Evolutionary conservation across 306 rosid species (phyloP).

Genomic region (Parietaria judaica): DNA sequence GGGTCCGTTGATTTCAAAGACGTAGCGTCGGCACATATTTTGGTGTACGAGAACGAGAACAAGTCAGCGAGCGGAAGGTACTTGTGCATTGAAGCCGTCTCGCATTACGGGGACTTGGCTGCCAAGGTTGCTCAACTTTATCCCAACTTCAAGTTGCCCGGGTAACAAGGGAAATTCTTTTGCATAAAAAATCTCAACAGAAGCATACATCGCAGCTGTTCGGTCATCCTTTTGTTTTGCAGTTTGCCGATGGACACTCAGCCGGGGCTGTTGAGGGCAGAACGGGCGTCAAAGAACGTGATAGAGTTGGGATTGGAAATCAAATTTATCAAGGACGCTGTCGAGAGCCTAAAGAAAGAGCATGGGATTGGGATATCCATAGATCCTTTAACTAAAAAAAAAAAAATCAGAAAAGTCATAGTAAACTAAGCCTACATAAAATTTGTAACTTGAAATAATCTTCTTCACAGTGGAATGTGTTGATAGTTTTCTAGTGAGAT

Average conservation of each 20-base stretch:
- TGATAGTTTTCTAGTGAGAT: too few species aligned
- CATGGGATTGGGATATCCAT: slow-evolving; percentile 59
- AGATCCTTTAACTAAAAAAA: slow-evolving; percentile 41
- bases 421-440: too few species aligned
- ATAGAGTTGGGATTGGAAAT: slow-evolving; percentile 66
- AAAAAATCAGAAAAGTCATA: neutral
- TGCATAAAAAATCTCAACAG: too few species aligned
- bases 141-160: slow-evolving; percentile 63
- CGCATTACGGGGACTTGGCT: slow-evolving; percentile 80
- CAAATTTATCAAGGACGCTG: slow-evolving; percentile 76
- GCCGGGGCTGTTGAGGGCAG: slow-evolving; percentile 64
- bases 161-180: slow-evolving; percentile 49
- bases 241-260: slow-evolving; percentile 69
- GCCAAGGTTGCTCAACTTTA: slow-evolving; percentile 73
- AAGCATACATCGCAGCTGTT: too few species aligned
- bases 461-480: too few species aligned
- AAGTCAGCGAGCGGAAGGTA: slow-evolving; percentile 76
- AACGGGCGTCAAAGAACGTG: slow-evolving; percentile 51
- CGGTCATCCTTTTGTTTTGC: neutral
- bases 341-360: slow-evolving; percentile 68
- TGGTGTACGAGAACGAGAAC: slow-evolving; percentile 84
- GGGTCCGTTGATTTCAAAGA: slow-evolving; percentile 86
- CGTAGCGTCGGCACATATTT: slow-evolving; percentile 76
- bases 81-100: slow-evolving; percentile 61
- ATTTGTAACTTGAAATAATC: too few species aligned